These are phyloP conservation scores for Entomortierella chlamydospora DNA, from an alignment of 192 early-diverging fungal species.

Conservation along the genomic window DNA sequence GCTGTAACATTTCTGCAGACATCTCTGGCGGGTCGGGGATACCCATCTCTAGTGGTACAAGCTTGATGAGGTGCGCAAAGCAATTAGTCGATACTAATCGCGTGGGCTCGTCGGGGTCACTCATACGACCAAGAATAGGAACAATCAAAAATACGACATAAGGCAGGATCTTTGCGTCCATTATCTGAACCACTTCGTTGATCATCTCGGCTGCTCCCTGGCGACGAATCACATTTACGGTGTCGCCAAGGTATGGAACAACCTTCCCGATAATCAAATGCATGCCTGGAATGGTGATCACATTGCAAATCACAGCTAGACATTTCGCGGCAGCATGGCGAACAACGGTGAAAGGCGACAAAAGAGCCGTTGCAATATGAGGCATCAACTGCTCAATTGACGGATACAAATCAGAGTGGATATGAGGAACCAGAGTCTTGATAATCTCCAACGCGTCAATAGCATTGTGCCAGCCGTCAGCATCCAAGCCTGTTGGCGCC, in stretches of 20 bases:
- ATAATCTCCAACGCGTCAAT: slow-evolving; percentile 84
- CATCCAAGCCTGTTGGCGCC: slow-evolving; percentile 43
- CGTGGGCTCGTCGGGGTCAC: slow-evolving; percentile 90
- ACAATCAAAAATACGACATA: slow-evolving; percentile 99
- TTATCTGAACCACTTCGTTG: slow-evolving; percentile 80
- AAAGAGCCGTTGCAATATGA: slow-evolving; percentile 71
- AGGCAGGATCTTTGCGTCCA: slow-evolving; percentile 88
- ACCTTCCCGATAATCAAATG: slow-evolving; percentile 80
- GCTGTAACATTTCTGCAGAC: slow-evolving; percentile 76
- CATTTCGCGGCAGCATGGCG: slow-evolving; percentile 84
- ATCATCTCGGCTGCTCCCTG: slow-evolving; percentile 92
- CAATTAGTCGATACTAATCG: slow-evolving; percentile 92
- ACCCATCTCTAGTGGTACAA: slow-evolving; percentile 94
- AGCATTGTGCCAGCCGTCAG: slow-evolving; percentile 68
- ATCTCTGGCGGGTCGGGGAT: slow-evolving; percentile 95
- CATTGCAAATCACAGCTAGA: slow-evolving; percentile 77
- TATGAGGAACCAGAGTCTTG: slow-evolving; percentile 68
- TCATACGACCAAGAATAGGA: slow-evolving; percentile 96
- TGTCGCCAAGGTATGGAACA: slow-evolving; percentile 83
- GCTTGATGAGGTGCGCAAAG: slow-evolving; percentile 95
- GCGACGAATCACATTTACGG: slow-evolving; percentile 71
- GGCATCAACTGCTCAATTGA: slow-evolving; percentile 71
- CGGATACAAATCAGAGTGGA: slow-evolving; percentile 60
- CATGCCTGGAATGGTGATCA: slow-evolving; percentile 80
- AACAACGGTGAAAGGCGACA: slow-evolving; percentile 77